phyloP scores from a whole-genome alignment of 768 basidiomycete genomes.

The Tephrocybe sp. region DNA sequence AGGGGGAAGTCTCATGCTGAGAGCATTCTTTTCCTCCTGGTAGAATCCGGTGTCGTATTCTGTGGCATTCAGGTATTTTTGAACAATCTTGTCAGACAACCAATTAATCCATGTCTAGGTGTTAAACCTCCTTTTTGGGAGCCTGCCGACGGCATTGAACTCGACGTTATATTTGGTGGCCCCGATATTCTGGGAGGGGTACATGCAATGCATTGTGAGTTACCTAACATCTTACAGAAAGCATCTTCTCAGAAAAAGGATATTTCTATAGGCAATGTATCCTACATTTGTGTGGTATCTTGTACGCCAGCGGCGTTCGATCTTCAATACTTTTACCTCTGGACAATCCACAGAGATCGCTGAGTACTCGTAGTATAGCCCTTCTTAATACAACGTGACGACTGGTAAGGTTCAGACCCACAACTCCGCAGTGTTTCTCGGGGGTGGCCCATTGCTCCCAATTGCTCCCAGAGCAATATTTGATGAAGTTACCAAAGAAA shows the following conservation, averaged over 20 bases:
- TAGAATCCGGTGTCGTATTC: neutral
- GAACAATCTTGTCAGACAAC: neutral
- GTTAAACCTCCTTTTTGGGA: neutral
- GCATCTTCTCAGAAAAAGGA: too few species aligned
- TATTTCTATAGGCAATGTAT: neutral
- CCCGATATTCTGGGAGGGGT: neutral
- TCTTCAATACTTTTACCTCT: too few species aligned
- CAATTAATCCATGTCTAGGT: neutral
- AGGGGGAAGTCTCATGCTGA: neutral
- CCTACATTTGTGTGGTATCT: neutral
- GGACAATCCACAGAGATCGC: too few species aligned
- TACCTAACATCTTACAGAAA: too few species aligned
- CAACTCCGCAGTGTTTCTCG: too few species aligned
- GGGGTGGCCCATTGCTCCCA: too few species aligned
- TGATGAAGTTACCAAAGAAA: too few species aligned
- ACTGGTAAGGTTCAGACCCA: too few species aligned
- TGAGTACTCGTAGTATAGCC: neutral
- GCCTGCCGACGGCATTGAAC: neutral
- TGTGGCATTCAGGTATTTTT: neutral
- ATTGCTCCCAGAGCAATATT: too few species aligned
- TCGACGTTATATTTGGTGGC: neutral
- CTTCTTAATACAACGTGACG: neutral
- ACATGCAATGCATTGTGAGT: neutral
- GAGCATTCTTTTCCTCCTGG: neutral
- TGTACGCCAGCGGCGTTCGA: neutral